Base-by-base conservation (phyloP, 306 rosid species). In the Rosa persica region DNA sequence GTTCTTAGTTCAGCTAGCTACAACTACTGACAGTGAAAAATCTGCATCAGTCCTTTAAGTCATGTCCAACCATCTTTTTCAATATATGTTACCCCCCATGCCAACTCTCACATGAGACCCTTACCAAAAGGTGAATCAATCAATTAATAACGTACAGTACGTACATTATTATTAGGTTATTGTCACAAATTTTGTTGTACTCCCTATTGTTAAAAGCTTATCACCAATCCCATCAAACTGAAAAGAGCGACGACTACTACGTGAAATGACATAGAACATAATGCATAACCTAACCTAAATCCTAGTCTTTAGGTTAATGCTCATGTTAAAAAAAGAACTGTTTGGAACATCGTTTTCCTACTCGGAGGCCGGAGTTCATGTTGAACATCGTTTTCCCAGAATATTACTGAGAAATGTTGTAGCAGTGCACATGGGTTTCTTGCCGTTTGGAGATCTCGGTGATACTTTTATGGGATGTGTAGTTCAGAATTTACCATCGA, bases 51-150 rank as follows among this genome's bases (percentile, higher is more conserved):
- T 68, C 81, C 83, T 79, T 86, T 72, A 74, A 61, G 78, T 83
- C 89, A 82, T 83, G 67, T 71, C 80, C 86, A 80, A 73, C 55
- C 66, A 72, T 80, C 64, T 64, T 88, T 81, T 72, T 83, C 81
- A 38, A 58, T 30, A 30, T 30, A 30, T 89, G 77, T 78, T 78
- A 43, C 39, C 7, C 39, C 48, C 73, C 74, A 30, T 30, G 36
- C 80, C 40, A 70, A 69, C 70, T 61, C 85, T 81, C 86, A 79
- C 81, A 83, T 75, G 88, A 84, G 87, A 82, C 89, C 87, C 86
- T 78, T 66, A 68, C 47, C 64, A 78, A 25, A 83, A 71, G 73
- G 69, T 40, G 19, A 70, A 66, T 12, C 3, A 75, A 65, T 8
- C 3, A 65, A 25, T 46, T 70, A 82, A 80, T 66, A 38, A 38